phyloP scores from a whole-genome alignment of 257 asterid genomes.

The Solanum chilense region DNA sequence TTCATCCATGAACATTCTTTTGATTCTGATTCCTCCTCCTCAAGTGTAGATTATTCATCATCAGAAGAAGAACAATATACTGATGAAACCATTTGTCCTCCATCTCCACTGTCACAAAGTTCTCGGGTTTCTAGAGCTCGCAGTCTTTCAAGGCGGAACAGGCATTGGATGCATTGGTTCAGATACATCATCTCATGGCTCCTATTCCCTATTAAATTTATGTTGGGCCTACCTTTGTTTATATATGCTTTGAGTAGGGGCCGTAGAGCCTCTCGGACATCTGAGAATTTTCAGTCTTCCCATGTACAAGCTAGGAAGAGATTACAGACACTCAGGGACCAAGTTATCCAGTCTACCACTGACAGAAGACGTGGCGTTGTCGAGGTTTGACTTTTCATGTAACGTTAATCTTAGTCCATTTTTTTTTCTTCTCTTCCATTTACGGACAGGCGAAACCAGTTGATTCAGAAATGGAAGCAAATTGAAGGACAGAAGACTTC shows the following conservation, averaged over 20 bases:
- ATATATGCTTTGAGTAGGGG: slow-evolving; percentile 25
- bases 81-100: slow-evolving; percentile 47
- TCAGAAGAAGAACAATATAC: slow-evolving; percentile 43
- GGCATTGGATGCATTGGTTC: slow-evolving; percentile 51
- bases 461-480: background rate
- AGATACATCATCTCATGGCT: slow-evolving; percentile 57
- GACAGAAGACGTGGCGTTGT: slow-evolving; percentile 98
- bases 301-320: slow-evolving; percentile 44
- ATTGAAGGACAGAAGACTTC: background rate
- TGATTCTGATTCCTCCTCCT: slow-evolving; percentile 73
- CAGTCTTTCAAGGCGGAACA: slow-evolving; percentile 35
- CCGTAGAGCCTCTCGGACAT: slow-evolving; percentile 21
- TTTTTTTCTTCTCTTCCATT: background rate
- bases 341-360: slow-evolving; percentile 73
- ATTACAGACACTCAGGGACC: slow-evolving; percentile 55
- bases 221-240: slow-evolving; percentile 57
- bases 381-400: slow-evolving; percentile 40
- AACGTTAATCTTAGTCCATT: background rate
- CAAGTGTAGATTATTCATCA: slow-evolving; percentile 63
- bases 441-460: background rate
- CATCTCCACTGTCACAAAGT: slow-evolving; percentile 71
- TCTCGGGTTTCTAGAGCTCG: slow-evolving; percentile 62
- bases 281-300: slow-evolving; percentile 31
- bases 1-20: slow-evolving; percentile 77
- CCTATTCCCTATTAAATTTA: slow-evolving; percentile 62